Evolutionary conservation across 2,329 filamentous ascomycete genomes (phyloP), one percentile per base, ranked within the genome.

Genomic region (Curvularia hawaiiensis): DNA sequence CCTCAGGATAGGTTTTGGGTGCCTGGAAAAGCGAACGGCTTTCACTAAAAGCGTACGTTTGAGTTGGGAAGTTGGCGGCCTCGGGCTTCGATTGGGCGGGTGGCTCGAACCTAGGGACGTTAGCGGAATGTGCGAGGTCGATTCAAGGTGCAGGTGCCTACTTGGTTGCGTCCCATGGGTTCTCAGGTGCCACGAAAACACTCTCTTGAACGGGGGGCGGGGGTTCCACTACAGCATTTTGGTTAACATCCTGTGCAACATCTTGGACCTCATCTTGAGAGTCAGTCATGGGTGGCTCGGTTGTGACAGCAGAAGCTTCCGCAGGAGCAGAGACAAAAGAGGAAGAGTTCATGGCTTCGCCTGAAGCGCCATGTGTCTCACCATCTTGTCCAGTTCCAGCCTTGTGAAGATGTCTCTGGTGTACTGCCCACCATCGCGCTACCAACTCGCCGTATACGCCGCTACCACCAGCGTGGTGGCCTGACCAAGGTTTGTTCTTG

Each of bases 381-480:
- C 46, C 52, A 49, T 47, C 49, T 45, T 45, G 41, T 30, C 28
- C 46, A 24, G 47, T 38, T 28, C 46, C 60, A 40, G 59, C 62
- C 43, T 49, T 57, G 55, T 48, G 64, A 49, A 96, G 93, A 79
- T 98, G 93, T 61, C 86, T 84, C 77, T 98, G 94, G 74, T 96
- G 96, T 41, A 96, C 90, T 44, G 92, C 86, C 94, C 94, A 99
- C 95, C 95, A 99, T 70, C 87, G 86, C 58, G 87, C 89, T 41
- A 92, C 79, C 80, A 98, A 88, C 77, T 97, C 90, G 71, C 91
- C 88, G 74, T 93, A 96, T 0, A 90, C 88, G 2, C 83, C 83
- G 46, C 79, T 79, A 31, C 84, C 85, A 47, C 79, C 79, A 51
- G 80, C 79, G 9, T 75, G 71, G 8, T 70, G 66, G 43, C 65